These are phyloP conservation scores for Ceratobasidium sp. DNA, from an alignment of 1,284 basidiomycete species.

Conservation along the genomic window DNA sequence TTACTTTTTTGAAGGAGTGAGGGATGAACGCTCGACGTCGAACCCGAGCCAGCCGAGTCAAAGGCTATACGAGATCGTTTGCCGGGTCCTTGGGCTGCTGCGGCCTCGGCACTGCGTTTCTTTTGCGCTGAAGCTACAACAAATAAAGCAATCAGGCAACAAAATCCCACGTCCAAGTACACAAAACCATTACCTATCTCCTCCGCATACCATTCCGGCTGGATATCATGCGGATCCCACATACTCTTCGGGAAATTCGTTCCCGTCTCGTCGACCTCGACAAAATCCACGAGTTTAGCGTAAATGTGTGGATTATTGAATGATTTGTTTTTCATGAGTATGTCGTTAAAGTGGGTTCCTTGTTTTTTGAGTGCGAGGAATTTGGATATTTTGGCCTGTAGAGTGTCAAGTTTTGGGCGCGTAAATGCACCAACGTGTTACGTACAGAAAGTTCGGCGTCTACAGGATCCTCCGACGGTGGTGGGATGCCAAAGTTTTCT, in stretches of 20 bases:
- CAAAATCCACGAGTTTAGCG: slow-evolving; percentile 87
- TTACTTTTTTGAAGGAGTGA: slow-evolving; percentile 3
- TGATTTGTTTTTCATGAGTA: slow-evolving; percentile 83
- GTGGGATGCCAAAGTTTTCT: slow-evolving; percentile 80
- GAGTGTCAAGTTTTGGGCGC: neutral
- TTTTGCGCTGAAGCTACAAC: slow-evolving; percentile 60
- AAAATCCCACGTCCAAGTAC: neutral
- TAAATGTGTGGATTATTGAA: slow-evolving; percentile 96
- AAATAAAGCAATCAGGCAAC: neutral
- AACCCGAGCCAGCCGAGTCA: slow-evolving; percentile 46
- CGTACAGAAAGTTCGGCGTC: slow-evolving; percentile 68
- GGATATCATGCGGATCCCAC: slow-evolving; percentile 71
- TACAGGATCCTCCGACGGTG: slow-evolving; percentile 60
- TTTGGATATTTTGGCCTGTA: slow-evolving; percentile 75
- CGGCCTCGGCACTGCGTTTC: slow-evolving; percentile 61
- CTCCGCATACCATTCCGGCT: slow-evolving; percentile 70
- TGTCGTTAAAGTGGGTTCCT: slow-evolving; percentile 90
- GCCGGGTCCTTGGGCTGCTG: slow-evolving; percentile 57
- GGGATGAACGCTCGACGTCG: slow-evolving; percentile 33
- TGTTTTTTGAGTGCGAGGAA: slow-evolving; percentile 78
- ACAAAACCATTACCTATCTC: slow-evolving; percentile 62
- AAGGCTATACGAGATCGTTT: slow-evolving; percentile 68
- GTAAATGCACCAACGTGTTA: slow-evolving; percentile 12
- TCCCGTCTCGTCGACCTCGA: slow-evolving; percentile 83
- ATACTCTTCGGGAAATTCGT: slow-evolving; percentile 74